Evolutionary conservation across 2,329 filamentous ascomycete species (phyloP).

Genomic region (Colletotrichum tamarilloi): DNA sequence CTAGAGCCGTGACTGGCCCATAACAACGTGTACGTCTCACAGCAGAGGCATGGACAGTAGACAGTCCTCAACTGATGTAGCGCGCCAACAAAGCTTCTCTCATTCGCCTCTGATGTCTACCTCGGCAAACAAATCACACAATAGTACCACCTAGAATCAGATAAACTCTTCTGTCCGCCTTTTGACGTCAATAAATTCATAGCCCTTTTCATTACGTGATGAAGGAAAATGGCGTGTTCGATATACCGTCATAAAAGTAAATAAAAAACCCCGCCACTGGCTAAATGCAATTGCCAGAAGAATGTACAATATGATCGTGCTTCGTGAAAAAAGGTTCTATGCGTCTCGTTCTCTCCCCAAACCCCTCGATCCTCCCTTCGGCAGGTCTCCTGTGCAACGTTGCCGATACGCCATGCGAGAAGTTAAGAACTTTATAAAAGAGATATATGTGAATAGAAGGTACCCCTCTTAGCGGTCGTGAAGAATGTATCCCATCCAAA

Average conservation of each 20-base stretch:
- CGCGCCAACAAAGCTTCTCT: neutral
- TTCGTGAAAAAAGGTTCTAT: constrained; percentile 24
- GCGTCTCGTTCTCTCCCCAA: constrained; percentile 1
- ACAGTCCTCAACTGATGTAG: neutral
- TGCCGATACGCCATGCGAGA: constrained; percentile 28
- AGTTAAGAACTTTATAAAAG: neutral
- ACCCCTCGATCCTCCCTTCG: neutral
- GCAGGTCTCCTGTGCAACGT: neutral
- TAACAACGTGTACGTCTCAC: constrained; percentile 8
- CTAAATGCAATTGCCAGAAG: constrained; percentile 25
- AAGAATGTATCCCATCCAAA: neutral
- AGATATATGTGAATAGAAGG: neutral
- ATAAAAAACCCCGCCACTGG: neutral
- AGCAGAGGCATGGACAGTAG: neutral
- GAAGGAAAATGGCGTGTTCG: neutral
- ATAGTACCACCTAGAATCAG: neutral
- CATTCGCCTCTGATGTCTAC: neutral
- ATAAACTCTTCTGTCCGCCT: neutral
- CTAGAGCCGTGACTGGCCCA: neutral
- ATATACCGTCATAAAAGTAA: neutral
- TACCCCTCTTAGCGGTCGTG: neutral
- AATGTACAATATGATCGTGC: constrained; percentile 30
- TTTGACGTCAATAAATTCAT: neutral
- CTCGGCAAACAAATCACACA: neutral
- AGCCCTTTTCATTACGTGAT: constrained; percentile 1